phyloP scores from a whole-genome alignment of 1,284 basidiomycete genomes.

The Exobasidium rhododendri region DNA sequence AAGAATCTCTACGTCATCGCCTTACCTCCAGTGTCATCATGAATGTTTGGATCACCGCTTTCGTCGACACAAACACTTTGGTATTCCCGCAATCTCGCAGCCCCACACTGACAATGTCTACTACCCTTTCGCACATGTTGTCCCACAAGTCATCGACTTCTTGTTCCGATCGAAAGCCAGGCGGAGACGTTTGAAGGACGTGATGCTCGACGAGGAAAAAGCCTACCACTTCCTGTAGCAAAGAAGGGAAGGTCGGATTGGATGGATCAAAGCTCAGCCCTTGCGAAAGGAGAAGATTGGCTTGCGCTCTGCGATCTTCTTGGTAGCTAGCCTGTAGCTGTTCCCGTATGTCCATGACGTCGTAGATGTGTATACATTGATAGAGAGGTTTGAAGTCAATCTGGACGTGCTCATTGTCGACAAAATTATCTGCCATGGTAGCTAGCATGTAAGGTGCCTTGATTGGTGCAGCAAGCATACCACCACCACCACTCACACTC shows the following conservation, averaged over 20 bases:
- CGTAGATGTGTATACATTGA: slow-evolving; percentile 96
- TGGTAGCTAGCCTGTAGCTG: slow-evolving; percentile 90
- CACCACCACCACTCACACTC: slow-evolving; percentile 71
- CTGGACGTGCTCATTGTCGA: slow-evolving; percentile 80
- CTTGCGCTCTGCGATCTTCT: slow-evolving; percentile 94
- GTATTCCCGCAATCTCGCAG: slow-evolving; percentile 75
- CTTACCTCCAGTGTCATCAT: slow-evolving; percentile 77
- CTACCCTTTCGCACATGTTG: slow-evolving; percentile 73
- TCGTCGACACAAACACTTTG: slow-evolving; percentile 77
- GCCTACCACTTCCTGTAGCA: slow-evolving; percentile 83
- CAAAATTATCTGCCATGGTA: slow-evolving; percentile 69
- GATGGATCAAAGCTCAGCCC: slow-evolving; percentile 56
- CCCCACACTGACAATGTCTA: slow-evolving; percentile 70
- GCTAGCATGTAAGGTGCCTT: neutral
- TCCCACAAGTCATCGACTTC: slow-evolving; percentile 98
- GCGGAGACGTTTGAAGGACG: slow-evolving; percentile 76
- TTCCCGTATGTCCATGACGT: slow-evolving; percentile 79
- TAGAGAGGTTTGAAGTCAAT: slow-evolving; percentile 95
- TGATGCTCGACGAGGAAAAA: slow-evolving; percentile 97
- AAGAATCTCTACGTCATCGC: no score
- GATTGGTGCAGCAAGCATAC: no score
- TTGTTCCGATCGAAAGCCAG: slow-evolving; percentile 73
- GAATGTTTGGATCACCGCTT: slow-evolving; percentile 79
- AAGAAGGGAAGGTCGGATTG: slow-evolving; percentile 26
- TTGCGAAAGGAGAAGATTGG: slow-evolving; percentile 82